Conservation (phyloP, 1,284 basidiomycete species). For the Ganoderma meredithae region DNA sequence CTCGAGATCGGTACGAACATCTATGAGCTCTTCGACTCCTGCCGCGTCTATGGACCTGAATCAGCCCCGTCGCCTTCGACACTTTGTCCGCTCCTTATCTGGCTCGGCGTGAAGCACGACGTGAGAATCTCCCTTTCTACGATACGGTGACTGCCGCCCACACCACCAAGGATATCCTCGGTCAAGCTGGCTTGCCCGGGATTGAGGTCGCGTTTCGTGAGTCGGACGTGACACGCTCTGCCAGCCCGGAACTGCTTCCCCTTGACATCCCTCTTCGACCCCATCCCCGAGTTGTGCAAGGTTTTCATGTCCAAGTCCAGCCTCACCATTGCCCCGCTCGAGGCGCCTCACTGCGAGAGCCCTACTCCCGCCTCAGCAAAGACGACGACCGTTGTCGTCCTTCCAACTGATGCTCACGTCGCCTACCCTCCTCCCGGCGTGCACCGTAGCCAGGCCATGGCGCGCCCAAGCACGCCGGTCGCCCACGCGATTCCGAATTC, state of each 20-base stretch:
- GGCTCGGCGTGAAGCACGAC: background rate
- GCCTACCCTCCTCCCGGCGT: background rate
- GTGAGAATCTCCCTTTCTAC: background rate
- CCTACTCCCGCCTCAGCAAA: background rate
- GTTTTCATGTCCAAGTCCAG: background rate
- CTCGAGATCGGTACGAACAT: background rate
- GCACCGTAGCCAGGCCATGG: no score
- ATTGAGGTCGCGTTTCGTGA: background rate
- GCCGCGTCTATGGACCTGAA: background rate
- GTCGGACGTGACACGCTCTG: background rate
- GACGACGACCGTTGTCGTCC: background rate
- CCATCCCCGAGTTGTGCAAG: background rate
- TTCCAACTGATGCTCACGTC: background rate
- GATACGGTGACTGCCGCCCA: background rate
- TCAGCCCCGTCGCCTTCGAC: background rate
- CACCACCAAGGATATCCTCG: background rate
- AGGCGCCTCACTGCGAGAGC: background rate
- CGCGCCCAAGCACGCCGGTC: no score
- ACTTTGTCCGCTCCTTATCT: background rate
- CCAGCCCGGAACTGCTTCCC: background rate
- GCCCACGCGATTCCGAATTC: no score
- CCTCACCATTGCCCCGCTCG: background rate
- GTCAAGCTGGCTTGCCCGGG: background rate
- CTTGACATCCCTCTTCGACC: background rate
- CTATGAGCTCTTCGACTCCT: background rate